These are phyloP conservation scores for Neurospora cerealis DNA, from an alignment of 495 filamentous ascomycete genomes.

Conservation along the genomic window DNA sequence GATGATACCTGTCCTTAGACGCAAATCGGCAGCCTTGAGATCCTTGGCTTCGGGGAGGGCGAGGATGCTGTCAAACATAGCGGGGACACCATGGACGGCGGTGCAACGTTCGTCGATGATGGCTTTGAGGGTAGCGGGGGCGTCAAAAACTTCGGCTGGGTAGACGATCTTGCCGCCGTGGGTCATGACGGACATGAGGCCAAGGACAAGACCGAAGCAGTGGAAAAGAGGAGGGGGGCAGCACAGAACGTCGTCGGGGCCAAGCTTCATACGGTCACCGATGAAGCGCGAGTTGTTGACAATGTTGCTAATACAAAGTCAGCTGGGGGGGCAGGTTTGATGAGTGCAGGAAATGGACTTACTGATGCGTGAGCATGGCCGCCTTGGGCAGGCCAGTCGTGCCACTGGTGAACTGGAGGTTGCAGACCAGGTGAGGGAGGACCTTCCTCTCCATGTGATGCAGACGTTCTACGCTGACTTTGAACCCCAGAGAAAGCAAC, in stretches of 20 bases:
- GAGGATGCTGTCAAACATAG: constrained; percentile 62
- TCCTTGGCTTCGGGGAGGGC: constrained; percentile 36
- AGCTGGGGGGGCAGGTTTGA: neutral
- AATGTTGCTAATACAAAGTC: constrained; percentile 42
- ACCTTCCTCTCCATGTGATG: constrained; percentile 32
- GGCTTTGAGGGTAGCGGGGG: constrained; percentile 46
- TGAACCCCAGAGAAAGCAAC: constrained; percentile 36
- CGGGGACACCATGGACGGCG: constrained; percentile 60
- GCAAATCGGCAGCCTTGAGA: constrained; percentile 32
- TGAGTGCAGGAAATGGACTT: constrained; percentile 13
- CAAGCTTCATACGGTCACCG: constrained; percentile 56
- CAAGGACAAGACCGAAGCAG: constrained; percentile 65
- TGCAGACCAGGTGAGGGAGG: constrained; percentile 52
- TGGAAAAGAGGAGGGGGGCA: constrained; percentile 65
- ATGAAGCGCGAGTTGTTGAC: constrained; percentile 64
- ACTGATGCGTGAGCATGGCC: constrained; percentile 66
- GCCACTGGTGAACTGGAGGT: constrained; percentile 62
- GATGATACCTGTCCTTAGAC: constrained; percentile 59
- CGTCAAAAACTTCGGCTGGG: constrained; percentile 54
- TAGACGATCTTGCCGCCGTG: constrained; percentile 60
- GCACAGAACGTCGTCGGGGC: constrained; percentile 52
- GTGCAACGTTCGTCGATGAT: constrained; percentile 57
- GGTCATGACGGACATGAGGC: constrained; percentile 54
- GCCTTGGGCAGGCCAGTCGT: constrained; percentile 64
- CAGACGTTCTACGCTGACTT: constrained; percentile 23